Base-by-base conservation (phyloP, 2,329 filamentous ascomycete species). In the Diaporthe sp. region DNA sequence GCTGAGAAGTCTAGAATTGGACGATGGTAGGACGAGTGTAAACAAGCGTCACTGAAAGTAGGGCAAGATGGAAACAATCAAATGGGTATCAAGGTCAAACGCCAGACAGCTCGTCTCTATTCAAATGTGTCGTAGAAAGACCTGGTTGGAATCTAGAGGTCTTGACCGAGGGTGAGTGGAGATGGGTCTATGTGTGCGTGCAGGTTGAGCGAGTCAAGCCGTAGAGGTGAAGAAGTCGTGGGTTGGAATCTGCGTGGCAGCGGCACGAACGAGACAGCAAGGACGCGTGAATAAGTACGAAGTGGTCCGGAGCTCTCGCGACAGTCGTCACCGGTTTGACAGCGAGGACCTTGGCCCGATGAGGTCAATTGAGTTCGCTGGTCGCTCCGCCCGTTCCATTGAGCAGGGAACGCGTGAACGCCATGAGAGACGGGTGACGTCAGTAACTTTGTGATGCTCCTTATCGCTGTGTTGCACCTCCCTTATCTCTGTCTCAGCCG, bases 351-450 rank as follows among this genome's bases (percentile, higher is more conserved):
- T 51, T 19, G 55, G 42, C 28, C 46, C n/a, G 55, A 62, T 62
- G 59, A 72, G 49, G 70, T 62, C 70, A 62, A 62, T 62, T 55
- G 70, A 42, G 31, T 53, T 53, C 8, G 37, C 31, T 61, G 42
- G 31, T 58, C 5, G 55, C 9, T 34, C n/a, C 25, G 44, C 15
- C 22, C 5, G 31, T 46, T 68, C 46, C 65, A 68, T 37, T 31
- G 44, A 72, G 44, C 70, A 72, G 12, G 70, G 70, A 72, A 72
- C 65, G 8, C 31, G 4, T 46, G 3, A 53, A 44, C 58, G 58
- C 70, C 57, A 72, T 72, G 44, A 62, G 57, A 53, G 57, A 58
- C 19, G 37, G 7, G 57, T 72, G 70, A 72, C 70, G 70, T 72
- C 70, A 72, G 13, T 28, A 10, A 39, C 65, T 19, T 25, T 19